Evolutionary conservation across 371 early-diverging fungal genomes (phyloP).

Genomic region (Pancytospora philotis): DNA sequence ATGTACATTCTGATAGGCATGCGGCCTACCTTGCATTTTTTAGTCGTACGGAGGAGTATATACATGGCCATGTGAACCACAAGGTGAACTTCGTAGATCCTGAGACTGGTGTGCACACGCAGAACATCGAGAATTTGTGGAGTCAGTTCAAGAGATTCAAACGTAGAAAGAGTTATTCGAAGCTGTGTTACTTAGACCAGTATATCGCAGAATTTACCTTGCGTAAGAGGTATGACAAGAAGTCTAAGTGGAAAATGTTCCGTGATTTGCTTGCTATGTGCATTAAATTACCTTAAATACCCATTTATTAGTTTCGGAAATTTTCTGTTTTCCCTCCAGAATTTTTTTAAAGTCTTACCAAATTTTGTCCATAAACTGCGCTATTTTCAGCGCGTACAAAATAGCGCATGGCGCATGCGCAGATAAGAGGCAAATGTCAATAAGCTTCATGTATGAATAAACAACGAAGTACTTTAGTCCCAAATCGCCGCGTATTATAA

Average conservation of each 20-base stretch:
- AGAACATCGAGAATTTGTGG: conserved; percentile 12
- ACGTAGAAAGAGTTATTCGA: background rate
- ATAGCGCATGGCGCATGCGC: too few species aligned
- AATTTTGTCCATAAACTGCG: too few species aligned
- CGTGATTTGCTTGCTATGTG: background rate
- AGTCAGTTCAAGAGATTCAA: background rate
- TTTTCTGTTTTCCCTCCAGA: too few species aligned
- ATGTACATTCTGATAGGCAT: background rate
- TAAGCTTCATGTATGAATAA: too few species aligned
- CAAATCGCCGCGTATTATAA: too few species aligned
- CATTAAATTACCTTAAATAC: too few species aligned
- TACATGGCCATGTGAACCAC: conserved; percentile 17
- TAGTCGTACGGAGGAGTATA: background rate
- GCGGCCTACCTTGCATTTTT: background rate
- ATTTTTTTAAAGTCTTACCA: too few species aligned
- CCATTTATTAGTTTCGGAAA: too few species aligned
- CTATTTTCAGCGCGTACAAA: too few species aligned
- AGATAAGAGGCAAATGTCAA: too few species aligned
- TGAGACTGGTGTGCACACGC: conserved; percentile 21
- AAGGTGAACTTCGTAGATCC: background rate
- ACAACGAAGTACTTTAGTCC: too few species aligned
- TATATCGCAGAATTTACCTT: background rate
- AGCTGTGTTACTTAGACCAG: background rate
- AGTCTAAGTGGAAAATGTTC: background rate
- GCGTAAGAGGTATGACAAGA: background rate